phyloP scores from a whole-genome alignment of 2,329 filamentous ascomycete genomes.

The Ophiostoma sp. region DNA sequence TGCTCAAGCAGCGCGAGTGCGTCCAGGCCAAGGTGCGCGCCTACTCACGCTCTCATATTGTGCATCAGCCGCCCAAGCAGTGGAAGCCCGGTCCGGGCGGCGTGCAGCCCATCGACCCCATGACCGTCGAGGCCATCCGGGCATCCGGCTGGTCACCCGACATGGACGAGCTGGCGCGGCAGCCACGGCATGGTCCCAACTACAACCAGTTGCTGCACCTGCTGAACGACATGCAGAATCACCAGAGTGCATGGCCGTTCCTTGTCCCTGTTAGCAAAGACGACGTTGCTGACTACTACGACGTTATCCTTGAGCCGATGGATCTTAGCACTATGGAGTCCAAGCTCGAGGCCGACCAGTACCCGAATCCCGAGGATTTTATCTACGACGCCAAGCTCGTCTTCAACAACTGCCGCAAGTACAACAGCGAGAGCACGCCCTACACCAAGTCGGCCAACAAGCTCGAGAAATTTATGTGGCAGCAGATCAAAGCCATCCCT shows the following conservation, averaged over 20 bases:
- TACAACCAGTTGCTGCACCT: slow-evolving; percentile 91
- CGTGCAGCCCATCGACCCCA: slow-evolving; percentile 69
- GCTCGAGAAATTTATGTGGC: slow-evolving; percentile 91
- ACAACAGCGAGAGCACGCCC: slow-evolving; percentile 91
- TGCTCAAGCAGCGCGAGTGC: slow-evolving; percentile 93
- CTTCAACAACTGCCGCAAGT: slow-evolving; percentile 90
- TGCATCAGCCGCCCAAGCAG: slow-evolving; percentile 77
- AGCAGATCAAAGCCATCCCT: slow-evolving; percentile 81
- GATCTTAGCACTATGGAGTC: slow-evolving; percentile 92
- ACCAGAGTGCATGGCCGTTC: slow-evolving; percentile 91
- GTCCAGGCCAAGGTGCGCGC: slow-evolving; percentile 92
- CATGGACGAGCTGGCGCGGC: slow-evolving; percentile 94
- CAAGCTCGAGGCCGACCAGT: slow-evolving; percentile 90
- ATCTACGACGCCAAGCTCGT: slow-evolving; percentile 81
- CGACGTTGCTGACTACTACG: slow-evolving; percentile 97
- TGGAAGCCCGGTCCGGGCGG: slow-evolving; percentile 58
- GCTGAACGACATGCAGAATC: slow-evolving; percentile 92
- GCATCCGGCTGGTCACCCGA: slow-evolving; percentile 92
- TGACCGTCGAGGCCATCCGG: slow-evolving; percentile 81
- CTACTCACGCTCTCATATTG: slow-evolving; percentile 79
- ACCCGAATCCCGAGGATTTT: slow-evolving; percentile 87
- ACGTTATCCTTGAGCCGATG: slow-evolving; percentile 97
- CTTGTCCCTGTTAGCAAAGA: slow-evolving; percentile 88
- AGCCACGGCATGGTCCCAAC: slow-evolving; percentile 91
- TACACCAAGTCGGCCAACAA: slow-evolving; percentile 95